phyloP scores from a whole-genome alignment of 176 grass and related monocot genomes.

The Musa acuminata region DNA sequence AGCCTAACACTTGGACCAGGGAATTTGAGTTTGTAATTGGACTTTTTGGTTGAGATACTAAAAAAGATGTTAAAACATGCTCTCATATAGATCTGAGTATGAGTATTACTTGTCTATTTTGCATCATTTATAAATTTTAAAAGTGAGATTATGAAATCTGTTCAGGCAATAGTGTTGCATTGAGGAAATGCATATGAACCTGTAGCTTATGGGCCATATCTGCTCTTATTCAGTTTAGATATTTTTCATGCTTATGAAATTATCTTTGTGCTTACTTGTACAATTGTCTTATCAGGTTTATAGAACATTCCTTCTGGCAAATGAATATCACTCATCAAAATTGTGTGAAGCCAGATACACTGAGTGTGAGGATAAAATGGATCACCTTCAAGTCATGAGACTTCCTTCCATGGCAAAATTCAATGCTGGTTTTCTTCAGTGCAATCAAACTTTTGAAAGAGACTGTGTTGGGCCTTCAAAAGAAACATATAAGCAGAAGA shows the following conservation, averaged over 20 bases:
- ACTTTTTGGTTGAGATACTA: too few relatives aligned
- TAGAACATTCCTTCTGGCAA: constrained; percentile 50
- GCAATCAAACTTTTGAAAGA: constrained; percentile 64
- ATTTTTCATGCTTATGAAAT: background rate
- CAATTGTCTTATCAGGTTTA: constrained; percentile 29
- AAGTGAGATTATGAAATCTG: background rate
- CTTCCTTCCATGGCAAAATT: constrained; percentile 99
- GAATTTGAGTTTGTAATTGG: too few relatives aligned
- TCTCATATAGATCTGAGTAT: too few relatives aligned
- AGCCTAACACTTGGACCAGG: too few relatives aligned
- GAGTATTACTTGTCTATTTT: too few relatives aligned
- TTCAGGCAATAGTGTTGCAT: background rate
- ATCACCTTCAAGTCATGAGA: constrained; percentile 69
- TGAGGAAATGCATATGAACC: background rate
- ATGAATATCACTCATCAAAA: constrained; percentile 90
- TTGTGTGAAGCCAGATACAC: constrained; percentile 67
- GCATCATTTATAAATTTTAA: too few relatives aligned
- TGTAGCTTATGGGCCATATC: background rate
- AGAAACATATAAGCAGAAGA: constrained; percentile 43
- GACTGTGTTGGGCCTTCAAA: constrained; percentile 72
- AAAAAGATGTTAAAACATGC: too few relatives aligned
- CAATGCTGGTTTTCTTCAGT: constrained; percentile 63
- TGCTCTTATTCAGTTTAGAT: background rate
- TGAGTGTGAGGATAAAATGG: constrained; percentile 92
- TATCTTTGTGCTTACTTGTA: background rate